Evolutionary conservation across 768 basidiomycete species (phyloP).

Genomic region (Suillus plorans): DNA sequence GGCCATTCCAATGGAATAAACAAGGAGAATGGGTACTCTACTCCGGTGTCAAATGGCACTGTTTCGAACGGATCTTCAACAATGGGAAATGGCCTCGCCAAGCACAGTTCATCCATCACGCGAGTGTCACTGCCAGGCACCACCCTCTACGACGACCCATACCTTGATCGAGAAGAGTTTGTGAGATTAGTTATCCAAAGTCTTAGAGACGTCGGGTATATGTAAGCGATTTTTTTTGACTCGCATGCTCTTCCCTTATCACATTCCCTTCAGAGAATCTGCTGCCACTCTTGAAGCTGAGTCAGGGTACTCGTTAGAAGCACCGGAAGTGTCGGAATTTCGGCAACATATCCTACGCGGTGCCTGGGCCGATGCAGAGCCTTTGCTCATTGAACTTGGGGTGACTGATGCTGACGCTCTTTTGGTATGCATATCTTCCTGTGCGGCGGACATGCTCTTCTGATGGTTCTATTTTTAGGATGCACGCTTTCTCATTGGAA

Average conservation of each 20-base stretch:
- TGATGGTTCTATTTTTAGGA: constrained; percentile 48
- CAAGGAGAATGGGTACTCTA: constrained; percentile 43
- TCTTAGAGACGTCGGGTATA: constrained; percentile 82
- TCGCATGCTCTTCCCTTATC: constrained; percentile 13
- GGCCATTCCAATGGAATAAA: constrained; percentile 33
- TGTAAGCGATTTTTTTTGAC: constrained; percentile 39
- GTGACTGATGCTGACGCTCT: constrained; percentile 66
- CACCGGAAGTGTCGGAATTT: constrained; percentile 75
- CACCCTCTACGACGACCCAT: constrained; percentile 74
- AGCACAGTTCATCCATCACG: constrained; percentile 49
- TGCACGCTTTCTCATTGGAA: constrained; percentile 82
- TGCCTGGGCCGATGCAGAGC: constrained; percentile 78
- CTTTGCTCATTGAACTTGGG: constrained; percentile 64
- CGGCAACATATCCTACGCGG: constrained; percentile 78
- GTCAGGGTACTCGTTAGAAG: constrained; percentile 87
- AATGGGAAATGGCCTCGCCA: constrained; percentile 50
- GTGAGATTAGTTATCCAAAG: constrained; percentile 87
- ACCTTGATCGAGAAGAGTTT: constrained; percentile 86
- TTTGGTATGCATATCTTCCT: constrained; percentile 49
- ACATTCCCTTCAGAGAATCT: constrained; percentile 61
- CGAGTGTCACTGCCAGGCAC: constrained; percentile 71
- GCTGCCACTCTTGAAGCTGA: constrained; percentile 89
- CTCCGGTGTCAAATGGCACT: constrained; percentile 30
- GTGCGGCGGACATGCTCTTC: constrained; percentile 6
- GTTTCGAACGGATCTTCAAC: constrained; percentile 36